Conservation (phyloP, 2,329 filamentous ascomycete genomes). For the Rutstroemia sp. region DNA sequence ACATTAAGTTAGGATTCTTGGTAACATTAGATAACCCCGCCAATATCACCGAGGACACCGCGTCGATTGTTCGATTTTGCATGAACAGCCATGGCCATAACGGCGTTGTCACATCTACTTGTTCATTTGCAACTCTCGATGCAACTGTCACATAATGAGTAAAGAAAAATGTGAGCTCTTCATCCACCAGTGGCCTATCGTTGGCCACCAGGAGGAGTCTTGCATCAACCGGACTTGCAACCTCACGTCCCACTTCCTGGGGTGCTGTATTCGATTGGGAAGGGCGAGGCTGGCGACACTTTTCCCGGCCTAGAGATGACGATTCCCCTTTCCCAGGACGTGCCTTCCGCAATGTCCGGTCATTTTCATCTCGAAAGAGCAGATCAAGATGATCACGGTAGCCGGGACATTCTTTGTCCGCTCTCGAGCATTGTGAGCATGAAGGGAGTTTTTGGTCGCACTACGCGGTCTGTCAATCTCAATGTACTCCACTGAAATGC, state of each 20-base stretch:
- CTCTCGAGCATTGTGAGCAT: conserved; percentile 47
- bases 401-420: conserved; percentile 42
- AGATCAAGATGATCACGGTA: conserved; percentile 48
- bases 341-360: conserved; percentile 46
- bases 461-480: conserved; percentile 18
- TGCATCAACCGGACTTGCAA: background rate
- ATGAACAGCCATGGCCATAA: background rate
- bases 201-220: background rate
- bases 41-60: conserved; percentile 46
- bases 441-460: conserved; percentile 44
- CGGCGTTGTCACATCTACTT: conserved; percentile 21
- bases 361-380: conserved; percentile 50
- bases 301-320: too few species aligned
- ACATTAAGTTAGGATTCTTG: conserved; percentile 33
- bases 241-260: background rate
- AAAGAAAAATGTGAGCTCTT: conserved; percentile 22
- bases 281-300: background rate
- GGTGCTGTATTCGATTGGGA: background rate
- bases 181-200: conserved; percentile 7
- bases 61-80: conserved; percentile 26
- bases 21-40: conserved; percentile 40
- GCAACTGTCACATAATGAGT: conserved; percentile 14
- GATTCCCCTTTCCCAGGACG: background rate
- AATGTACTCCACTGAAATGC: background rate
- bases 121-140: background rate